These are phyloP conservation scores for Darksidea phi DNA, from an alignment of 495 filamentous ascomycete genomes.

Conservation along the genomic window DNA sequence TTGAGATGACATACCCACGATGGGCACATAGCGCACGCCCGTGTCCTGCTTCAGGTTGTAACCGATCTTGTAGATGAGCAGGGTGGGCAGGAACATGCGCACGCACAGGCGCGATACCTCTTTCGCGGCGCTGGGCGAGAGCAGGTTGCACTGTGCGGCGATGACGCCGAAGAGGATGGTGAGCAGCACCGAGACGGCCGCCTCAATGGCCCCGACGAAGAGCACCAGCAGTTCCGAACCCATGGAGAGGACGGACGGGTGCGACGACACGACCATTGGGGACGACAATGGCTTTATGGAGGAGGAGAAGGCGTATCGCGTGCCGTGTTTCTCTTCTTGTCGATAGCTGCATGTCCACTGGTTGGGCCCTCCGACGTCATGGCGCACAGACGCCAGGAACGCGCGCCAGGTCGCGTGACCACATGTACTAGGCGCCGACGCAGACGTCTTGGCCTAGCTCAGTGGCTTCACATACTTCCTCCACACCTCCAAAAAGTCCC, in stretches of 20 bases:
- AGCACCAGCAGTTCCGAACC: conserved; percentile 42
- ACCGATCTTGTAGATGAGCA: conserved; percentile 70
- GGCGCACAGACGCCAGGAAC: no score
- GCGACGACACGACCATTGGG: not conserved
- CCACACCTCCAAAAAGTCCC: conserved; percentile 24
- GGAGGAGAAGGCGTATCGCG: no score
- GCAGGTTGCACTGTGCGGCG: conserved; percentile 57
- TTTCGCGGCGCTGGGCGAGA: conserved; percentile 56
- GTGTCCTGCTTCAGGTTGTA: conserved; percentile 60
- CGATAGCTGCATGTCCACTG: no score
- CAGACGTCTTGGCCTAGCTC: no score
- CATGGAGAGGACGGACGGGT: conserved; percentile 1
- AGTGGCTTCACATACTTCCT: conserved; percentile 1
- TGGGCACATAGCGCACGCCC: conserved; percentile 57
- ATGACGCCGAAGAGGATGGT: conserved; percentile 65
- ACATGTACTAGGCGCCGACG: no score
- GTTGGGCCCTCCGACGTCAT: no score
- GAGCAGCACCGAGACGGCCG: conserved; percentile 66
- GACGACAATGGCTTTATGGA: no score
- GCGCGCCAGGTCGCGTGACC: no score
- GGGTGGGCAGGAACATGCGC: conserved; percentile 65
- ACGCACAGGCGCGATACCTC: conserved; percentile 67
- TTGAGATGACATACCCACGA: conserved; percentile 50
- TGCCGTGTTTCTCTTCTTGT: no score
- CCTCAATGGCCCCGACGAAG: conserved; percentile 70